These are phyloP conservation scores for Malus fusca DNA, from an alignment of 306 rosid species.

Conservation along the genomic window DNA sequence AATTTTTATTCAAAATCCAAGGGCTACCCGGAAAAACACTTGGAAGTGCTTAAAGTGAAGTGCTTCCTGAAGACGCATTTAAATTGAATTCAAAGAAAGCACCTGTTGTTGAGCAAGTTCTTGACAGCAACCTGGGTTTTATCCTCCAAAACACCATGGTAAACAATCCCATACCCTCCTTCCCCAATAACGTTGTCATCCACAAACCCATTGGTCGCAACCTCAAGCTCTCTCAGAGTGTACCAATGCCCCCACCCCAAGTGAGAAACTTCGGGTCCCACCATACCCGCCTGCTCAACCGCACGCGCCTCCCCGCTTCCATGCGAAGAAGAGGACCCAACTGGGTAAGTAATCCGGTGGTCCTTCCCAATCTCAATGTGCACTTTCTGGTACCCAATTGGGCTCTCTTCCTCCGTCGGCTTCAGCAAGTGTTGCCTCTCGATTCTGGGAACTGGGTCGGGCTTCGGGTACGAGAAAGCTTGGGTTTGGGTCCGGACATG, in stretches of 20 bases:
- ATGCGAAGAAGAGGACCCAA: slow-evolving; percentile 42
- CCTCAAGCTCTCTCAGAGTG: slow-evolving; percentile 83
- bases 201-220: slow-evolving; percentile 53
- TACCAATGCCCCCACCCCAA: slow-evolving; percentile 97
- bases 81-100: background rate
- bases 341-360: slow-evolving; percentile 66
- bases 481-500: slow-evolving; percentile 18
- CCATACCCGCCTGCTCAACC: slow-evolving; percentile 44
- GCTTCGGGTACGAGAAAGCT: slow-evolving; percentile 37
- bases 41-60: background rate
- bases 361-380: slow-evolving; percentile 77
- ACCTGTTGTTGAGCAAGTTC: slow-evolving; percentile 85
- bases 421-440: slow-evolving; percentile 39
- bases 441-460: slow-evolving; percentile 33
- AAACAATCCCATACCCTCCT: slow-evolving; percentile 90
- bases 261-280: slow-evolving; percentile 85
- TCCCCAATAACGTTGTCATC: slow-evolving; percentile 75
- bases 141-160: slow-evolving; percentile 65
- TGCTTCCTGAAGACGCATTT: background rate
- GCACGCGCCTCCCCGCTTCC: slow-evolving; percentile 45
- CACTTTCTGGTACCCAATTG: slow-evolving; percentile 32
- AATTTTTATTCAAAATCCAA: background rate
- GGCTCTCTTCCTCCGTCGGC: slow-evolving; percentile 48
- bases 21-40: background rate
- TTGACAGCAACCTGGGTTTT: slow-evolving; percentile 63